These are phyloP conservation scores for Tricholoma bakamatsutake DNA, from an alignment of 768 basidiomycete genomes.

Conservation along the genomic window DNA sequence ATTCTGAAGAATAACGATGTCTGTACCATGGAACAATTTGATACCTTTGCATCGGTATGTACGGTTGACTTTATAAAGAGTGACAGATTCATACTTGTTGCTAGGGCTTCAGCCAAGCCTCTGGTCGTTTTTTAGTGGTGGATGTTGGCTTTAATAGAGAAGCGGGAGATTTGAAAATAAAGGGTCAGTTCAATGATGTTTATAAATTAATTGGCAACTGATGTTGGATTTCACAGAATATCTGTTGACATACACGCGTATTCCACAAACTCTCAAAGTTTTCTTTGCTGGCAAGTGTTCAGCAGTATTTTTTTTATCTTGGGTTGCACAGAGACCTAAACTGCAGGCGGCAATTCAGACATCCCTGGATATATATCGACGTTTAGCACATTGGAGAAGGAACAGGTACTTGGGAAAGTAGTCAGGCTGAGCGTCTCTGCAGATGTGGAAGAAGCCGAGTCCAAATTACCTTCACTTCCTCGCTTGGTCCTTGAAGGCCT, in stretches of 20 bases:
- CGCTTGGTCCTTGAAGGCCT: slow-evolving; percentile 47
- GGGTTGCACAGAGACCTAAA: slow-evolving; percentile 2
- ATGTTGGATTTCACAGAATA: slow-evolving; percentile 42
- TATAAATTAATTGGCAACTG: not conserved
- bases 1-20: slow-evolving; percentile 44
- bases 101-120: slow-evolving; percentile 68
- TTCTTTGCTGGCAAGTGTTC: slow-evolving; percentile 61
- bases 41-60: slow-evolving; percentile 54
- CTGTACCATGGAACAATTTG: slow-evolving; percentile 61
- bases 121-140: slow-evolving; percentile 62
- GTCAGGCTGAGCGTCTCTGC: slow-evolving; percentile 50
- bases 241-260: slow-evolving; percentile 60
- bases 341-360: slow-evolving; percentile 44
- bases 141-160: slow-evolving; percentile 66
- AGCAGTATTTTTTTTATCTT: not conserved
- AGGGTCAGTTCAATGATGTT: slow-evolving; percentile 39
- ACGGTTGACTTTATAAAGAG: not conserved
- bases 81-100: not conserved
- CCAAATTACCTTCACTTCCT: slow-evolving; percentile 45
- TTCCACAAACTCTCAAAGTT: slow-evolving; percentile 69
- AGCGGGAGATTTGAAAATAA: slow-evolving; percentile 59
- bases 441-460: slow-evolving; percentile 28
- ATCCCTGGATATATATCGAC: slow-evolving; percentile 49
- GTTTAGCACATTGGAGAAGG: slow-evolving; percentile 50
- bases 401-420: slow-evolving; percentile 61